phyloP scores from a whole-genome alignment of 805 yeast species.

The Brettanomyces bruxellensis region DNA sequence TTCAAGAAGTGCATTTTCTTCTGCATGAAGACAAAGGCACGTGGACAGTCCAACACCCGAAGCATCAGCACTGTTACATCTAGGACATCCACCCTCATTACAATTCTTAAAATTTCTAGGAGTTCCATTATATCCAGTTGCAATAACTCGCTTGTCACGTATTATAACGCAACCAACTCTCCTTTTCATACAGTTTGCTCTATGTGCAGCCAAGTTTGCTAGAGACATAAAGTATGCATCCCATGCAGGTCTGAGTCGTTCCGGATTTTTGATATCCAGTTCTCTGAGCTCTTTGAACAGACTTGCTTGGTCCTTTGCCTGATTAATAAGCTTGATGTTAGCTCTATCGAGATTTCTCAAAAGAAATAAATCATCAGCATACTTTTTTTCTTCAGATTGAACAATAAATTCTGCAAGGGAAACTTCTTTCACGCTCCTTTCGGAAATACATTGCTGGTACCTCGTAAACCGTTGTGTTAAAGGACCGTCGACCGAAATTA shows the following conservation, averaged over 20 bases:
- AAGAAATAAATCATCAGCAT: slow-evolving; percentile 14
- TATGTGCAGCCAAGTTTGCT: slow-evolving; percentile 84
- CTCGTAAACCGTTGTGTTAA: slow-evolving; percentile 35
- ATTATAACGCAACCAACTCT: slow-evolving; percentile 96
- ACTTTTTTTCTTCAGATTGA: slow-evolving; percentile 19
- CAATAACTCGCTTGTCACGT: slow-evolving; percentile 73
- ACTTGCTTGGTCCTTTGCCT: slow-evolving; percentile 24
- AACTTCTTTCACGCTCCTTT: background rate
- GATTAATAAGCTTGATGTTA: slow-evolving; percentile 50
- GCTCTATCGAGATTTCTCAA: slow-evolving; percentile 40
- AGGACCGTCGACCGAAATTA: slow-evolving; percentile 72
- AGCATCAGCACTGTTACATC: slow-evolving; percentile 70
- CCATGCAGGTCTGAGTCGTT: slow-evolving; percentile 85
- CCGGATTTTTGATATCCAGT: slow-evolving; percentile 37
- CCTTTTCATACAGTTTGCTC: slow-evolving; percentile 96
- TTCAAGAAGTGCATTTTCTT: slow-evolving; percentile 90
- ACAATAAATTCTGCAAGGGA: slow-evolving; percentile 9
- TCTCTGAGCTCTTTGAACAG: slow-evolving; percentile 30
- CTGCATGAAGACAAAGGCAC: slow-evolving; percentile 93
- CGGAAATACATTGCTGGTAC: slow-evolving; percentile 6
- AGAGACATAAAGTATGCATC: slow-evolving; percentile 91
- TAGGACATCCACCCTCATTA: slow-evolving; percentile 88
- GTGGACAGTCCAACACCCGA: slow-evolving; percentile 64
- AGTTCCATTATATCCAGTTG: slow-evolving; percentile 98
- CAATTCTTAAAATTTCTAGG: slow-evolving; percentile 85